Base-by-base conservation (phyloP, 441 rosid species). In the Erysimum pusillum region DNA sequence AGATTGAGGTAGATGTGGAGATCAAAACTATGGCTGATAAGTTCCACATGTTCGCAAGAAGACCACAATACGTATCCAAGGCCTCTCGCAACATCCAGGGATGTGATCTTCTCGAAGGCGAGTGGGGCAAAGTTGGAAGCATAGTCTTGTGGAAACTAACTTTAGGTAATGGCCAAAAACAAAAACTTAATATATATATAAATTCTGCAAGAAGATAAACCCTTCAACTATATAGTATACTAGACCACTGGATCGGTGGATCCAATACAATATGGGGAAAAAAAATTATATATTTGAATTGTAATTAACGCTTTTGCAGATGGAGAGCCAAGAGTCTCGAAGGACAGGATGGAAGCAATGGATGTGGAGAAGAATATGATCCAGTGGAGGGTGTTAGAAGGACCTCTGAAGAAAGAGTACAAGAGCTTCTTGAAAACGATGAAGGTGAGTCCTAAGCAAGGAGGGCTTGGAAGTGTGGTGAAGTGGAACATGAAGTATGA, bases 1-100 rank as follows among this genome's bases (percentile, higher is more conserved):
- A 49, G 6, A 12, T 49, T 7, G 54, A 49, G 54, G 54, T 18
- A 7, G 25, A 81, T 7, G 73, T 77, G 18, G 84, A 74, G 54
- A 53, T 73, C 70, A 64, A 81, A 54, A 31, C 66, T 49, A 17
- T 0, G 2, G 28, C 28, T 49, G 25, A 17, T 3, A 49, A 49
- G 54, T 49, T 49, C 12, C 2, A 17, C 54, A 49, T 17, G 54
- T 49, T 49, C 6, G 25, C 3, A 18, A 46, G 51, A 18, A 8
- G 13, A 49, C 18, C 54, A 49, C 28, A 49, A 18, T 25, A 49
- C 3, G 25, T 49, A 2, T 18, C 25, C 28, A 48, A 48, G 9
- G 25, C 53, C 53, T 17, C 53, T 48, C 25, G 12, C 12, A 17
- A 48, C 1, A 17, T 48, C 9, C 25, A 49, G 54, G 28, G 25